Evolutionary conservation across 768 basidiomycete genomes (phyloP), one percentile per base, ranked within the genome.

Genomic region (Boletus rubroflammeus): DNA sequence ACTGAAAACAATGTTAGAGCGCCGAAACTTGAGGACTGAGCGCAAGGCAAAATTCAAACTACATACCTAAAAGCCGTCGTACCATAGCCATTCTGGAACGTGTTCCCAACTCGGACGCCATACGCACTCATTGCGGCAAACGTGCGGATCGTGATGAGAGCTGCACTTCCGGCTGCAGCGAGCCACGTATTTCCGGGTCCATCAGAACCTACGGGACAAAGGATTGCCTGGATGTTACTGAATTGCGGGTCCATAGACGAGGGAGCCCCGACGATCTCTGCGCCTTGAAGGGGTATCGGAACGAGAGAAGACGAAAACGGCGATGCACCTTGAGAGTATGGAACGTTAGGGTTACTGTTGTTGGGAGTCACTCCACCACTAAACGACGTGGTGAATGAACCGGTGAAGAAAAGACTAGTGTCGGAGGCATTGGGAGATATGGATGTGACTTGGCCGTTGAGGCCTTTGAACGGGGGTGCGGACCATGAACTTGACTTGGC

Each of bases 21-120:
- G 29, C 49, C 31, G 55, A 47, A 38, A 38, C 26, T 47, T 29
- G 42, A 52, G 34, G 38, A 23, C 29, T 6, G 21, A 41, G 28
- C 15, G 11, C 14, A 29, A 41, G 19, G 36, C 1, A 10, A 31
- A 26, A 25, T 41, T 56, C 31, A 32, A 32, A 44, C 13, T 45
- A 17, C 47, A 41, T 70, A 95, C 95, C 81, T 88, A 73, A 99
- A 99, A 5, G 76, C 80, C n/a, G 83, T 90, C 1, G 96, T 96
- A 39, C 93, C 88, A 61, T 89, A 85, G 49, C 85, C 81, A 47
- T 77, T 72, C 58, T 85, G 78, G 70, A 96, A 91, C 8, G 93
- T 95, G 73, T 99, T 98, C 26, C 93, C 95, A 28, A 99, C 75
- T 42, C 97, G 84, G 45, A 98, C 67, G 5, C 96, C 97, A 53